Evolutionary conservation across 2,329 filamentous ascomycete species (phyloP).

Genomic region (Cladosporium velox): DNA sequence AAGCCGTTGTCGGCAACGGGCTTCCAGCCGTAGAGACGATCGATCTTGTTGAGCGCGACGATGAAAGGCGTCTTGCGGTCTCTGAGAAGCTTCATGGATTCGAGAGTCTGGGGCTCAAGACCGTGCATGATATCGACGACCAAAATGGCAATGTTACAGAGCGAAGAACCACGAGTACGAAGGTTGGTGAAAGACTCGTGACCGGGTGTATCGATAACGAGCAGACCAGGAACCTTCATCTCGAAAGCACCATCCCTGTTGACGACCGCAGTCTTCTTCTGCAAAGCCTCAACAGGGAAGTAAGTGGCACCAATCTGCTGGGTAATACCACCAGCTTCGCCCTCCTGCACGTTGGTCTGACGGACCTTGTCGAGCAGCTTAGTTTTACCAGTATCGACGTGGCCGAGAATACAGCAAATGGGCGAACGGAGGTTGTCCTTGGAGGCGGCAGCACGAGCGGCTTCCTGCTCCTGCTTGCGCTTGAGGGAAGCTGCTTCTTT

Average conservation of each 20-base stretch:
- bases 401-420: slow-evolving; percentile 98
- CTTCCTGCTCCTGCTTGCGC: slow-evolving; percentile 86
- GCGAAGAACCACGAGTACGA: slow-evolving; percentile 91
- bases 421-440: slow-evolving; percentile 94
- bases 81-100: slow-evolving; percentile 92
- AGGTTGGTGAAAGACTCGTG: slow-evolving; percentile 99
- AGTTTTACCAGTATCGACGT: slow-evolving; percentile 99
- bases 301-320: slow-evolving; percentile 99
- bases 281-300: slow-evolving; percentile 92
- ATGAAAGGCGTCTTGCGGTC: slow-evolving; percentile 97
- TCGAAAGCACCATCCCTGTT: slow-evolving; percentile 89
- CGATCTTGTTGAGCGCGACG: slow-evolving; percentile 98
- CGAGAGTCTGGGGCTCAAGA: slow-evolving; percentile 92
- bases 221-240: slow-evolving; percentile 94
- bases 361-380: slow-evolving; percentile 98
- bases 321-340: slow-evolving; percentile 98
- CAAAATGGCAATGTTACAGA: slow-evolving; percentile 98
- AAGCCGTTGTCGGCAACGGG: slow-evolving; percentile 98
- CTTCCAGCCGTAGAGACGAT: slow-evolving; percentile 99
- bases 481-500: slow-evolving; percentile 89
- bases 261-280: slow-evolving; percentile 89
- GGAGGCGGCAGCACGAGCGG: slow-evolving; percentile 84
- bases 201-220: slow-evolving; percentile 97
- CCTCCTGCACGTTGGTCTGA: slow-evolving; percentile 97
- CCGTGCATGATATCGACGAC: slow-evolving; percentile 99